These are phyloP conservation scores for Monosporozyma aquatica DNA, from an alignment of 805 yeast species.

Conservation along the genomic window DNA sequence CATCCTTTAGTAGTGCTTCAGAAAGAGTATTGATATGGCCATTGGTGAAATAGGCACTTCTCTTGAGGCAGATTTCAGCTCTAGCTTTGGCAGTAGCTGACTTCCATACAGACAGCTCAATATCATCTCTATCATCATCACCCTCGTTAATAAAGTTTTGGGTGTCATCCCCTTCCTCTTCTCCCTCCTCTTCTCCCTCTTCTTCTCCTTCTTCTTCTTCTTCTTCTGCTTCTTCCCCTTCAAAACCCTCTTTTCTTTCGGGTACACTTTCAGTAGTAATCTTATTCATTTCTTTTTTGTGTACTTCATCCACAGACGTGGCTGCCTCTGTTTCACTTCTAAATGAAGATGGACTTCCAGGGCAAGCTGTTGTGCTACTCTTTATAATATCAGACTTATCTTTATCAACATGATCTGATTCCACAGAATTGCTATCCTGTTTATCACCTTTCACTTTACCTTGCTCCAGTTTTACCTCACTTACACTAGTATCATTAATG, in stretches of 20 bases:
- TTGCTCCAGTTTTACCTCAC: no score
- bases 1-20: slow-evolving; percentile 58
- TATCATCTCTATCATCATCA: slow-evolving; percentile 56
- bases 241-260: background rate
- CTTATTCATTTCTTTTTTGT: no score
- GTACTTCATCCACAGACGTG: no score
- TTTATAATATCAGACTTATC: no score
- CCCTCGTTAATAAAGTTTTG: slow-evolving; percentile 38
- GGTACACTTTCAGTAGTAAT: no score
- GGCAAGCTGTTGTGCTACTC: no score
- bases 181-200: slow-evolving; percentile 37
- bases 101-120: slow-evolving; percentile 78
- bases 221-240: slow-evolving; percentile 16
- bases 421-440: no score
- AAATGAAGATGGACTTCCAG: no score
- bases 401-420: no score
- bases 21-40: slow-evolving; percentile 54
- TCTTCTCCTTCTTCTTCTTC: slow-evolving; percentile 29
- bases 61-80: slow-evolving; percentile 60
- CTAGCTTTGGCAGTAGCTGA: slow-evolving; percentile 70
- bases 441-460: no score
- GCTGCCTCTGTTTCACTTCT: no score
- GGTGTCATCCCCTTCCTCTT: slow-evolving; percentile 36
- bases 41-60: slow-evolving; percentile 59
- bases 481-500: no score